Percentiles rank a stretch among this genome's conserved stretches.
Conservation (phyloP, 805 yeast genomes). For the Candida xiaguanensis region DNA sequence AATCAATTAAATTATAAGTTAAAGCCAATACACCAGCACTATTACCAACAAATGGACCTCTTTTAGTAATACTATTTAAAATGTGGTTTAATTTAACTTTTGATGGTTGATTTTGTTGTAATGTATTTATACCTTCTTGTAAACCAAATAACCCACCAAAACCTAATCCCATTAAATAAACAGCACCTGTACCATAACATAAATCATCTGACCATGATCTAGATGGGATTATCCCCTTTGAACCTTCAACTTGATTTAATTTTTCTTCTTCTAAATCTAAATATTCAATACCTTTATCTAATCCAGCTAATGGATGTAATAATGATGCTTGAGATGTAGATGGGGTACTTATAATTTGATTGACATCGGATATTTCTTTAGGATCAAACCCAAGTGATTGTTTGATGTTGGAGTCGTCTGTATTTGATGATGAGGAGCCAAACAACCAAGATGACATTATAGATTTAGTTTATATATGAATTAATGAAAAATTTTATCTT, state of each 20-base stretch:
- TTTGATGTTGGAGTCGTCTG: constrained; percentile 19
- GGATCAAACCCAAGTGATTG: constrained; percentile 62
- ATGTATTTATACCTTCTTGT: constrained; percentile 75
- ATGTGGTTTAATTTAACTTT: constrained; percentile 85
- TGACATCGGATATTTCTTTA: constrained; percentile 56
- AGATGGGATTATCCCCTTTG: constrained; percentile 89
- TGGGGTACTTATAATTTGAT: constrained; percentile 57
- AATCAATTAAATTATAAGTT: constrained; percentile 80
- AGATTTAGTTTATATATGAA: not conserved
- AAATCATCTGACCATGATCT: constrained; percentile 97
- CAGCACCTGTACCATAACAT: constrained; percentile 96
- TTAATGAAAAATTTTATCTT: constrained; percentile 1
- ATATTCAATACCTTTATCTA: constrained; percentile 85
- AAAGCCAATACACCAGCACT: constrained; percentile 92
- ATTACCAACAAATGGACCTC: constrained; percentile 96
- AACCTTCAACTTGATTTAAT: constrained; percentile 73
- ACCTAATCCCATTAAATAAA: constrained; percentile 82
- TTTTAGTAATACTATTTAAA: constrained; percentile 85
- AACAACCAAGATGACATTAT: constrained; percentile 46
- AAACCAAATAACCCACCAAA: constrained; percentile 88
- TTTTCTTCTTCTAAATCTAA: constrained; percentile 82
- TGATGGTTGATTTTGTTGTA: constrained; percentile 73
- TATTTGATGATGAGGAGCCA: constrained; percentile 27
- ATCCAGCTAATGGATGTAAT: constrained; percentile 89
- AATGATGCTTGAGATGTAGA: constrained; percentile 21